phyloP scores from a whole-genome alignment of 2,329 filamentous ascomycete species.

The Curvularia lunata region DNA sequence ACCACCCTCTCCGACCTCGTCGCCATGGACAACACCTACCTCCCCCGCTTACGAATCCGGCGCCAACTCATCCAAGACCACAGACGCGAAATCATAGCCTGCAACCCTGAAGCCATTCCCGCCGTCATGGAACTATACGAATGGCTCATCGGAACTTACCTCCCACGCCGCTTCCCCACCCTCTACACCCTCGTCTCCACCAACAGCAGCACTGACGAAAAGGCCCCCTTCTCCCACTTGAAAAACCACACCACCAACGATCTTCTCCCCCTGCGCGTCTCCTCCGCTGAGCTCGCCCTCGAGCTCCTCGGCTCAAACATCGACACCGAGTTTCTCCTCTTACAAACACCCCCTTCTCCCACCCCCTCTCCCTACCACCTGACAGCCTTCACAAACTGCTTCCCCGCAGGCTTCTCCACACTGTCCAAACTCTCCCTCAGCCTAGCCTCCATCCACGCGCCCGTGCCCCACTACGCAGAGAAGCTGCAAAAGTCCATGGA shows the following conservation, averaged over 20 bases:
- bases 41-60: constrained; percentile 59
- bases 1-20: constrained; percentile 62
- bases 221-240: constrained; percentile 39
- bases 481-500: constrained; percentile 68
- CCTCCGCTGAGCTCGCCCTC: constrained; percentile 52
- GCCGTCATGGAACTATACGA: constrained; percentile 64
- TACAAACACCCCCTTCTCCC: constrained; percentile 47
- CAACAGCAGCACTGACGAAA: not conserved
- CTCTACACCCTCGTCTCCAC: constrained; percentile 54
- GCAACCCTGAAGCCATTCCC: constrained; percentile 46
- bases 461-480: constrained; percentile 63
- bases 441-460: constrained; percentile 63
- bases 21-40: constrained; percentile 65
- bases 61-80: constrained; percentile 55
- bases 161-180: constrained; percentile 63
- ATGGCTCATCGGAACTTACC: constrained; percentile 61
- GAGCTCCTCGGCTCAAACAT: constrained; percentile 59
- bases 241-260: constrained; percentile 56
- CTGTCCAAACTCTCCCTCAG: constrained; percentile 60
- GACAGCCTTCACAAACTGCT: constrained; percentile 62
- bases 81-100: constrained; percentile 49
- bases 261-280: constrained; percentile 49
- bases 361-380: constrained; percentile 56
- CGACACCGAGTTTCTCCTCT: constrained; percentile 66
- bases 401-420: constrained; percentile 65